Base-by-base conservation (phyloP, 371 early-diverging fungal species). In the Mortierella sp. region DNA sequence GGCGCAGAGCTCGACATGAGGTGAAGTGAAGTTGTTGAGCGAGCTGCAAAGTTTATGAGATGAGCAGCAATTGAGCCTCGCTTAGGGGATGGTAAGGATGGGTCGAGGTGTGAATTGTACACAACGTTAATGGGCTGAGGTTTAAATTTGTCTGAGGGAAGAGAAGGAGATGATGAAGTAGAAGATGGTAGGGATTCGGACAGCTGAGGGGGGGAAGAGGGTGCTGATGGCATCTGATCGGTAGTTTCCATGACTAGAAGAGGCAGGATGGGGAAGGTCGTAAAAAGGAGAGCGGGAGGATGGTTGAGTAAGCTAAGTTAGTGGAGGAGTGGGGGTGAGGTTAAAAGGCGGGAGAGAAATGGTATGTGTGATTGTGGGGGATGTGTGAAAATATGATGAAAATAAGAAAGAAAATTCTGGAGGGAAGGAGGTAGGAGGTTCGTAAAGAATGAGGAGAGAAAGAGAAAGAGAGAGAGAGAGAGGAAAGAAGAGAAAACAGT, bases 11-110 rank as follows among this genome's bases (percentile, higher is more conserved):
- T 73, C 26, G 80, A 79, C 10, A 79, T 54, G 29, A 73, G 37
- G 31, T 74, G 61, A 32, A 79, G 80, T 2, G 80, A 73, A n/a
- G 73, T 70, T 3, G 80, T 73, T 5, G 80, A 79, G 6, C 63
- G 57, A 26, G 70, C 37, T 15, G 80, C 74, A 67, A 79, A 64
- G 63, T 45, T 70, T 67, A 79, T 70, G 34, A 79, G 61, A 28
- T 79, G 74, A 26, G 74, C 57, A 12, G 80, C 80, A 66, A 79
- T 79, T 15, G 80, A 79, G 43, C 74, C 74, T 60, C 80, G 59
- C 47, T 70, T 64, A 10, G 69, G 70, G 13, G 79, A 55, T 13
- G 59, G 28, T 13, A 67, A 40, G 60, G 60, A 35, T 10, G 67
- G 64, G 31, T 59, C 64, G 31, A 72, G 62, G 13, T 60, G 59